Evolutionary conservation across 1,139 yeast species (phyloP).

Genomic region (Blastobotrys persicus): DNA sequence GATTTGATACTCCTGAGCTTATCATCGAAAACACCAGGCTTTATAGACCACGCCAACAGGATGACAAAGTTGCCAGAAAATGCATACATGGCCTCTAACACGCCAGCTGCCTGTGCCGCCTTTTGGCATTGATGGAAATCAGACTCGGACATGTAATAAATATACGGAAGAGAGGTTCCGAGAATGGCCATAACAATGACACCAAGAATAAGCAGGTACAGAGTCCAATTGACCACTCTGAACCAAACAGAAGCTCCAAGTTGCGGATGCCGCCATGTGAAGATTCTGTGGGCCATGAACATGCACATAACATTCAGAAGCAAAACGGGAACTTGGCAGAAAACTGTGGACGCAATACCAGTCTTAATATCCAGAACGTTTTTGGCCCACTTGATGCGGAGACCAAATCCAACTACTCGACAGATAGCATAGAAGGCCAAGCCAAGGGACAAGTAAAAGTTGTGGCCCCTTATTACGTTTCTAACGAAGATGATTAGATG

Average conservation of each 20-base stretch:
- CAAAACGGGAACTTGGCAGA: constrained; percentile 51
- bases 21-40: constrained; percentile 49
- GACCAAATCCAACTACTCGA: constrained; percentile 58
- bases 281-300: constrained; percentile 70
- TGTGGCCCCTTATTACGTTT: constrained; percentile 60
- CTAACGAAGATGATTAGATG: constrained; percentile 50
- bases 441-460: constrained; percentile 57
- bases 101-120: constrained; percentile 58
- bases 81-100: constrained; percentile 57
- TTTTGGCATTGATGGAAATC: constrained; percentile 52
- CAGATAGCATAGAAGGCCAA: constrained; percentile 53
- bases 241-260: constrained; percentile 60
- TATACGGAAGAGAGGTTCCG: constrained; percentile 63
- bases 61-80: constrained; percentile 53
- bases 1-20: constrained; percentile 41
- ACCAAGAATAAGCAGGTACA: constrained; percentile 58
- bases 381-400: constrained; percentile 58
- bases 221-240: constrained; percentile 51
- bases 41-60: constrained; percentile 50
- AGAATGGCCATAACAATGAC: constrained; percentile 65
- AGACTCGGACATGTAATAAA: constrained; percentile 50
- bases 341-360: constrained; percentile 62
- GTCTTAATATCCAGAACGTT: constrained; percentile 42
- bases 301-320: constrained; percentile 47
- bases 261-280: constrained; percentile 82